Evolutionary conservation across 2,329 filamentous ascomycete genomes (phyloP).

Genomic region (Penicillium vulpinum): DNA sequence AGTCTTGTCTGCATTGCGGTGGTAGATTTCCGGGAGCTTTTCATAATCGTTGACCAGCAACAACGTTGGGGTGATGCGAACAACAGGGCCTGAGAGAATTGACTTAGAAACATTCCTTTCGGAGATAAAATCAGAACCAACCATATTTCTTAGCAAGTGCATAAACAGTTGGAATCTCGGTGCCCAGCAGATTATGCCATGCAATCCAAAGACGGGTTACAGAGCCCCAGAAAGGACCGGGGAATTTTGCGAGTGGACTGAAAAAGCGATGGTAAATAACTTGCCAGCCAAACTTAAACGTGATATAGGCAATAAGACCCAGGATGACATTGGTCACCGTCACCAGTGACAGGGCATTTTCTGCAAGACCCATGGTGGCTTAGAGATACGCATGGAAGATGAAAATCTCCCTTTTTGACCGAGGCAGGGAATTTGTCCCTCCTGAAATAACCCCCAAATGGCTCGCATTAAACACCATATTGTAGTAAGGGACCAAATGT

Average conservation of each 20-base stretch:
- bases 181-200: constrained; percentile 52
- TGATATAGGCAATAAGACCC: constrained; percentile 25
- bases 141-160: constrained; percentile 53
- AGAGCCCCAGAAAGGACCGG: constrained; percentile 56
- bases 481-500: constrained; percentile 13
- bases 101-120: neutral
- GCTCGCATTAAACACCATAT: neutral
- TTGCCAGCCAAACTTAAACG: constrained; percentile 32
- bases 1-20: constrained; percentile 57
- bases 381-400: constrained; percentile 6
- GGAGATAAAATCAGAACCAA: constrained; percentile 19
- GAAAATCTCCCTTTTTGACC: neutral
- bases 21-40: constrained; percentile 58
- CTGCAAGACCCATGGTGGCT: constrained; percentile 28
- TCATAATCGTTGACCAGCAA: constrained; percentile 55
- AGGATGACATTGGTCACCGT: constrained; percentile 29
- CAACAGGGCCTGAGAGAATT: constrained; percentile 48
- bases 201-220: constrained; percentile 58
- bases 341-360: constrained; percentile 27
- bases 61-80: constrained; percentile 56
- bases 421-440: neutral
- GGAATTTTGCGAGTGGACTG: constrained; percentile 54
- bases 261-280: constrained; percentile 50
- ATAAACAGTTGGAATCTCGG: constrained; percentile 47
- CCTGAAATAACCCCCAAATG: neutral